Evolutionary conservation across 2,329 filamentous ascomycete genomes (phyloP).

Genomic region (Phialophora expanda): DNA sequence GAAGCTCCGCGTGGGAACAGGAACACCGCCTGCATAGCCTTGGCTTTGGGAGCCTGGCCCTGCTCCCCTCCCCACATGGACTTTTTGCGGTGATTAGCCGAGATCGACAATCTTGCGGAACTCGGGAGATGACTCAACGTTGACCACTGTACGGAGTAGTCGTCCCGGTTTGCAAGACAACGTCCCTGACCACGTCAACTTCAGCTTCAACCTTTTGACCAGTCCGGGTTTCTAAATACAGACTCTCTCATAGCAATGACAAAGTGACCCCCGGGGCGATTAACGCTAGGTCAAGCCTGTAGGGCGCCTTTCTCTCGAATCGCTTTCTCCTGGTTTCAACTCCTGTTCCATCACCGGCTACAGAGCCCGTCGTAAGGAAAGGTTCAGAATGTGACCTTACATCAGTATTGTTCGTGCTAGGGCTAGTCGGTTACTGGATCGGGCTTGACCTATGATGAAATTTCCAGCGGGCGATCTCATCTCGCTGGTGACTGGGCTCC

Average conservation of each 20-base stretch:
- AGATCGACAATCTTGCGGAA: not conserved
- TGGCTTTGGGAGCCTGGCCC: not conserved
- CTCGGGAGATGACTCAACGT: not conserved
- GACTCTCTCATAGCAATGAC: not conserved
- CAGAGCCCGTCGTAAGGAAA: not conserved
- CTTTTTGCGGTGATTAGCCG: not conserved
- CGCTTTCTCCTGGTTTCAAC: conserved; percentile 16
- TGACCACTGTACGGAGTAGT: too few relatives aligned
- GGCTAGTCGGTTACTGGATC: not conserved
- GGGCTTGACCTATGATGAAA: conserved; percentile 5
- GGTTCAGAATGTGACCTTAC: conserved; percentile 15
- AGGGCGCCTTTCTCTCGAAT: not conserved
- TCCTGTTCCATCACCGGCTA: conserved; percentile 17
- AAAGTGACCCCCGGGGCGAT: not conserved
- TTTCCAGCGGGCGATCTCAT: not conserved
- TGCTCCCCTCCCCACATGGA: not conserved
- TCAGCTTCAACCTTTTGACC: not conserved
- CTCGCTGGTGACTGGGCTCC: not conserved
- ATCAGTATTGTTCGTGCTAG: not conserved
- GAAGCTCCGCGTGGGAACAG: not conserved
- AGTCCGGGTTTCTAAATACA: not conserved
- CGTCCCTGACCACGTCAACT: not conserved
- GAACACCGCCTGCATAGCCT: not conserved
- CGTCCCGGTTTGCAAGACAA: not conserved
- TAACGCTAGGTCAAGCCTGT: not conserved